Base-by-base conservation (phyloP, 2,329 filamentous ascomycete species). In the Calonectria hawksworthii region DNA sequence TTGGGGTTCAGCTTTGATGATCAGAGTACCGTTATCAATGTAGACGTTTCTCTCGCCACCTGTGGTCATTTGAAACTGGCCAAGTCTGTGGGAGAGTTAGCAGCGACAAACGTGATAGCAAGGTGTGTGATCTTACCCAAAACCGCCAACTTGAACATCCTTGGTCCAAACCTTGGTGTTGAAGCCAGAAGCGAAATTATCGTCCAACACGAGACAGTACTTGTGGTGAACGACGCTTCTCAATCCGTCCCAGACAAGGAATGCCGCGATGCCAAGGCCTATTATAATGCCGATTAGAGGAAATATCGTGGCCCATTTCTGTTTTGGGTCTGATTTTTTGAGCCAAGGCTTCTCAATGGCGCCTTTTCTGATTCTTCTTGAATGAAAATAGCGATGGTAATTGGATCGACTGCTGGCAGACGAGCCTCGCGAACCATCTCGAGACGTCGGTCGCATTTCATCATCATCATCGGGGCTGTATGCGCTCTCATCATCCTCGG, bases 231-330 rank as follows among this genome's bases (percentile, higher is more conserved):
- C 90, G 4, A 97, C 94, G 71, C 91, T 93, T 65, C 86, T 86
- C 50, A 96, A 83, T 5, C 95, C 95, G 78, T 96, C 93, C 89
- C 92, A 97, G 63, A 97, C 88, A 56, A 97, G 85, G 80, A 96
- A 91, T 1, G 89, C 94, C 1, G 93, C 91, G 51, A 96, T 86
- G 3, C 84, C 90, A 44, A 96, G 83, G 18, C 95, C 95, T 18
- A 96, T 75, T 4, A 92, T 63, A 65, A 97, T 91, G 61, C 94
- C 95, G 30, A 95, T 83, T 52, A 96, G 82, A 3, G 95, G 95
- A 72, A 98, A 90, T 76, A 96, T 95, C 3, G 93, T 96, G 11
- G 95, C 92, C 95, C 95, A 97, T 87, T 95, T 97, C 88, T 96
- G 94, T 83, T 92, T 94, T 16, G 93, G 93, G 78, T 96, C 93